phyloP scores from a whole-genome alignment of 306 rosid species.

The Luffa acutangula region DNA sequence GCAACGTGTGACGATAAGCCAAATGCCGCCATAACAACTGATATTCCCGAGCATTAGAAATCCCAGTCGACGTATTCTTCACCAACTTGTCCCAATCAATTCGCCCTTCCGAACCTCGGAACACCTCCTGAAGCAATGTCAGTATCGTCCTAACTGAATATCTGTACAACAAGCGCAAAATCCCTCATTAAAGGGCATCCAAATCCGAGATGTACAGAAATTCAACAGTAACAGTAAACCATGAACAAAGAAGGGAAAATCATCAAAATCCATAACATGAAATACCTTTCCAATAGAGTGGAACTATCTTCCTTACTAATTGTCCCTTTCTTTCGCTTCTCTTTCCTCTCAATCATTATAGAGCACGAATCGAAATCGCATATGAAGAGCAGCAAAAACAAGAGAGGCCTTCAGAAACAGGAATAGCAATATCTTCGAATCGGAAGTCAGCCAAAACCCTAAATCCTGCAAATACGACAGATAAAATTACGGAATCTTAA shows the following conservation, averaged over 20 bases:
- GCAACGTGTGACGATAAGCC: constrained; percentile 47
- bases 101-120: constrained; percentile 23
- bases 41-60: constrained; percentile 62
- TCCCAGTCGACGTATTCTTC: constrained; percentile 60
- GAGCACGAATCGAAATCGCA: not conserved
- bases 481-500: not conserved
- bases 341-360: constrained; percentile 30
- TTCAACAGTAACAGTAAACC: not conserved
- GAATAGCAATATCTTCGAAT: not conserved
- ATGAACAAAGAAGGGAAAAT: not conserved
- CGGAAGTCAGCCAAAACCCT: not conserved
- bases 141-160: constrained; percentile 41
- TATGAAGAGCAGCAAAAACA: not conserved
- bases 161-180: constrained; percentile 21
- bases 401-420: not conserved
- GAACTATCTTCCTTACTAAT: constrained; percentile 39
- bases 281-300: constrained; percentile 44
- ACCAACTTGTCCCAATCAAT: constrained; percentile 72
- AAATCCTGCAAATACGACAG: not conserved
- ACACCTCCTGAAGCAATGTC: constrained; percentile 60
- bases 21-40: constrained; percentile 91
- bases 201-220: not conserved
- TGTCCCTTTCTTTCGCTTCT: constrained; percentile 22
- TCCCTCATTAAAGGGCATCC: not conserved
- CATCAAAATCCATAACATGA: not conserved